Evolutionary conservation across 306 rosid genomes (phyloP).

Genomic region (Gastrolobium bilobum): DNA sequence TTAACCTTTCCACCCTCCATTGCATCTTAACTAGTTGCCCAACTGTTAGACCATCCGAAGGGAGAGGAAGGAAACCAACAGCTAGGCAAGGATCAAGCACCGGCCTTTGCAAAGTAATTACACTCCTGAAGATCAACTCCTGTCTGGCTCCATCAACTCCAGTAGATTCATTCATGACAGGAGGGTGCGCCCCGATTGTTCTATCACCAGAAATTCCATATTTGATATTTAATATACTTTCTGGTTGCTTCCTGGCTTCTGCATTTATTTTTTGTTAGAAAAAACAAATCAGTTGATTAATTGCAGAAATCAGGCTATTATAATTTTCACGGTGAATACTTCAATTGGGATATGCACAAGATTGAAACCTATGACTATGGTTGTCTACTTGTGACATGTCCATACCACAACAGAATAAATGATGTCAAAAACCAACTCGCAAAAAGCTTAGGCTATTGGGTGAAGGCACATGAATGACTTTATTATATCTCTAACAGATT

Average conservation of each 20-base stretch:
- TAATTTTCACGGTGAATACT: conserved; percentile 40
- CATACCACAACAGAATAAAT: conserved; percentile 19
- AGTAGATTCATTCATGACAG: conserved; percentile 61
- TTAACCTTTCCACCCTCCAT: conserved; percentile 97
- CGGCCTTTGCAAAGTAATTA: conserved; percentile 89
- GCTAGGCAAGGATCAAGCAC: conserved; percentile 96
- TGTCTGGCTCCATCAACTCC: conserved; percentile 60
- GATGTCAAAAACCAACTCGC: not conserved
- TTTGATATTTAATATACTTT: conserved; percentile 83
- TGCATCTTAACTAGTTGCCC: conserved; percentile 92
- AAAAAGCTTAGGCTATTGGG: no score
- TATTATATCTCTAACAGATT: no score
- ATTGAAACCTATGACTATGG: conserved; percentile 16
- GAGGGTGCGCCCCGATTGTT: conserved; percentile 89
- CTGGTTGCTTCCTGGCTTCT: conserved; percentile 65
- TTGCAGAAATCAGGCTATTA: conserved; percentile 38
- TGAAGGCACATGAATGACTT: no score
- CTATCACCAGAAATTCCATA: conserved; percentile 90
- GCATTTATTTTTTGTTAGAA: conserved; percentile 28
- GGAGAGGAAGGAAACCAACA: conserved; percentile 97
- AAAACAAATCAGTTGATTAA: conserved; percentile 35
- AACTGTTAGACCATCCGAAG: conserved; percentile 86
- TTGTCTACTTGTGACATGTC: conserved; percentile 30
- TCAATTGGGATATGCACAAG: conserved; percentile 24
- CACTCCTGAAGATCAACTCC: conserved; percentile 84